These are phyloP conservation scores for Penicillium olsonii DNA, from an alignment of 2,329 filamentous ascomycete species.

Conservation along the genomic window DNA sequence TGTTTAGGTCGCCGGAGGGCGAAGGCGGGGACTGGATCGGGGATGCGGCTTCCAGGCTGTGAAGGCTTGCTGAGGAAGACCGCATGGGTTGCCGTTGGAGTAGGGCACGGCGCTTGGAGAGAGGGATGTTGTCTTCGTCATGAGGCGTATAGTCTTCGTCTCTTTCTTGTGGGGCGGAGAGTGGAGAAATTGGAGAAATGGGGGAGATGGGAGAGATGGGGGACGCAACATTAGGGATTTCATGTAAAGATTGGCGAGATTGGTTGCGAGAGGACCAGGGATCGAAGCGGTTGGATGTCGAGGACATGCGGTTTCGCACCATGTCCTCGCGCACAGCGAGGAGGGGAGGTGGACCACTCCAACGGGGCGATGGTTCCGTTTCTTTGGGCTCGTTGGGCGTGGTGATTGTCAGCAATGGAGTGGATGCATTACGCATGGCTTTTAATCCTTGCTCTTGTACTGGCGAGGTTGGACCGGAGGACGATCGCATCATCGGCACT, in stretches of 20 bases:
- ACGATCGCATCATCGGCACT: slow-evolving; percentile 3
- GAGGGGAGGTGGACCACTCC: slow-evolving; percentile 46
- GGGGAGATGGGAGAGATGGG: neutral
- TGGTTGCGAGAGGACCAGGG: slow-evolving; percentile 31
- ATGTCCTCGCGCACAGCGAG: slow-evolving; percentile 58
- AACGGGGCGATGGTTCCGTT: slow-evolving; percentile 21
- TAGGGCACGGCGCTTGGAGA: slow-evolving; percentile 66
- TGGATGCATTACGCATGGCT: slow-evolving; percentile 19
- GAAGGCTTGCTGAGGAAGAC: slow-evolving; percentile 54
- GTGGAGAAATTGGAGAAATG: slow-evolving; percentile 19
- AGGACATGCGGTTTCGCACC: slow-evolving; percentile 44
- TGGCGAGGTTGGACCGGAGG: neutral
- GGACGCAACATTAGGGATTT: slow-evolving; percentile 9
- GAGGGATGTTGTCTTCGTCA: slow-evolving; percentile 68
- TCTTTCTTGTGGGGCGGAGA: slow-evolving; percentile 28
- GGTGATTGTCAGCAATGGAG: slow-evolving; percentile 23
- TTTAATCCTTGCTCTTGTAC: neutral
- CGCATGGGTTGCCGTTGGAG: slow-evolving; percentile 57
- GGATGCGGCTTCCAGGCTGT: slow-evolving; percentile 11
- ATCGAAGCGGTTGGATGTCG: slow-evolving; percentile 36
- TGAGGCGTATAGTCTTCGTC: slow-evolving; percentile 4
- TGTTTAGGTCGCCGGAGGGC: slow-evolving; percentile 14
- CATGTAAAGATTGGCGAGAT: slow-evolving; percentile 29
- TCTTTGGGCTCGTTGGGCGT: slow-evolving; percentile 16
- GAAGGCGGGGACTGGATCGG: slow-evolving; percentile 12